A percentile compares a stretch with the other conserved stretches of the same genome.
Evolutionary conservation across 75 land plant genomes (phyloP).

Genomic region (Sequoiadendron giganteum): DNA sequence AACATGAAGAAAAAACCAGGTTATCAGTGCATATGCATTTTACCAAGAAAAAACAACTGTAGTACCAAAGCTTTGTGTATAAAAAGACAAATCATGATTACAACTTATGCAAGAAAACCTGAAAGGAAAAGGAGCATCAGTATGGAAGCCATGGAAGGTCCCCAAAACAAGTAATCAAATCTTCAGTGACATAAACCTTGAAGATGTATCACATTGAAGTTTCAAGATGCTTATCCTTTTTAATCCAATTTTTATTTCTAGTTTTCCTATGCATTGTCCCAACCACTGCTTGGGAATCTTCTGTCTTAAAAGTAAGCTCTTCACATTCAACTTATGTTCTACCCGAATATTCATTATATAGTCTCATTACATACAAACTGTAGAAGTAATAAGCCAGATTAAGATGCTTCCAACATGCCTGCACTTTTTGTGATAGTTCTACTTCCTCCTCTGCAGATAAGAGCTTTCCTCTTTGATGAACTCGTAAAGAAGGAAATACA

Average conservation of each 20-base stretch:
- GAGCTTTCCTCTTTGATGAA: conserved; percentile 27
- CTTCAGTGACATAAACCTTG: neutral
- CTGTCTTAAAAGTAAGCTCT: neutral
- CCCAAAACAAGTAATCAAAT: neutral
- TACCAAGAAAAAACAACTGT: neutral
- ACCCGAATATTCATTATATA: neutral
- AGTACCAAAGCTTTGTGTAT: neutral
- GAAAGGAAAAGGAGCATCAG: neutral
- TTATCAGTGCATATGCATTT: neutral
- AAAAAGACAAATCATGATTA: neutral
- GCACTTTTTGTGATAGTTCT: conserved; percentile 33
- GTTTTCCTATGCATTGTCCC: neutral
- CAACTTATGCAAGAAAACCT: neutral
- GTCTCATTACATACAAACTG: neutral
- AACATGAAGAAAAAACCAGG: neutral
- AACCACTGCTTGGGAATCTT: neutral
- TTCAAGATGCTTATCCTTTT: neutral
- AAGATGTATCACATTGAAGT: neutral
- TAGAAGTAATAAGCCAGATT: neutral
- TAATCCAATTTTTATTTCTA: neutral
- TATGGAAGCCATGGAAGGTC: neutral
- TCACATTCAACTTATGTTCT: neutral
- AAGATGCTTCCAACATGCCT: conserved; percentile 28
- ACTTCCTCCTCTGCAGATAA: conserved; percentile 52
- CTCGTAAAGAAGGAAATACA: neutral